Evolutionary conservation across 495 filamentous ascomycete genomes (phyloP).

Genomic region (Corynascus novoguineensis): DNA sequence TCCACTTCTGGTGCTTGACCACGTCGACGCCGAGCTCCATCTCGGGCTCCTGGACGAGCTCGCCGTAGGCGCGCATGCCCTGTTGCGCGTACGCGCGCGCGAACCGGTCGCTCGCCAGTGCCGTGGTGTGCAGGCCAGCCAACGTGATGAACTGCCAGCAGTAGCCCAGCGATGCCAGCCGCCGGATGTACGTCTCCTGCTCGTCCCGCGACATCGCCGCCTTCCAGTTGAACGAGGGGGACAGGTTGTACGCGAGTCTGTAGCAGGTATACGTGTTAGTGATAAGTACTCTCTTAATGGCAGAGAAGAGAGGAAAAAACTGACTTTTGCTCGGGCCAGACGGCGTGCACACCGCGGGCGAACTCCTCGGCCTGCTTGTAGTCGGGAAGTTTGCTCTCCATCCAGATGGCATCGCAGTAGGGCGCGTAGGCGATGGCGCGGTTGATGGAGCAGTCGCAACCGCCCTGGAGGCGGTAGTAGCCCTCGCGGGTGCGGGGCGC

Average conservation of each 20-base stretch:
- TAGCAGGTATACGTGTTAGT: not conserved
- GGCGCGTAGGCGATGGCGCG: slow-evolving; percentile 88
- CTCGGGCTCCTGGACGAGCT: slow-evolving; percentile 95
- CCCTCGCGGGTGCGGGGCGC: slow-evolving; percentile 85
- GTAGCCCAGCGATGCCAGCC: slow-evolving; percentile 82
- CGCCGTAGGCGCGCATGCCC: slow-evolving; percentile 96
- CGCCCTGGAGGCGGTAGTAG: slow-evolving; percentile 86
- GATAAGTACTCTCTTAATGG: slow-evolving; percentile 2
- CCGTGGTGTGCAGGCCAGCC: slow-evolving; percentile 93
- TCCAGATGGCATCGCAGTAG: slow-evolving; percentile 95
- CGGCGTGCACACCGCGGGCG: slow-evolving; percentile 85
- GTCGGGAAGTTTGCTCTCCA: slow-evolving; percentile 96
- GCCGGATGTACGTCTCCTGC: slow-evolving; percentile 94
- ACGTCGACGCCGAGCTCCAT: slow-evolving; percentile 87
- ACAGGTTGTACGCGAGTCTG: slow-evolving; percentile 93
- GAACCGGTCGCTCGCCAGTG: slow-evolving; percentile 83
- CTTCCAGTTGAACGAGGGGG: slow-evolving; percentile 99
- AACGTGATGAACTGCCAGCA: slow-evolving; percentile 99
- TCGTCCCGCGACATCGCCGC: slow-evolving; percentile 87
- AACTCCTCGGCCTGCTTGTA: slow-evolving; percentile 91
- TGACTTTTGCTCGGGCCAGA: slow-evolving; percentile 94
- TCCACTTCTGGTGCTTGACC: slow-evolving; percentile 98
- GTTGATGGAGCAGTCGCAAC: slow-evolving; percentile 87
- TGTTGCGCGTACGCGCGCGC: slow-evolving; percentile 70
- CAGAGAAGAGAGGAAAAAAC: slow-evolving; percentile 26